These are phyloP conservation scores for Fusarium nanum DNA, from an alignment of 2,329 filamentous ascomycete genomes.

Conservation along the genomic window DNA sequence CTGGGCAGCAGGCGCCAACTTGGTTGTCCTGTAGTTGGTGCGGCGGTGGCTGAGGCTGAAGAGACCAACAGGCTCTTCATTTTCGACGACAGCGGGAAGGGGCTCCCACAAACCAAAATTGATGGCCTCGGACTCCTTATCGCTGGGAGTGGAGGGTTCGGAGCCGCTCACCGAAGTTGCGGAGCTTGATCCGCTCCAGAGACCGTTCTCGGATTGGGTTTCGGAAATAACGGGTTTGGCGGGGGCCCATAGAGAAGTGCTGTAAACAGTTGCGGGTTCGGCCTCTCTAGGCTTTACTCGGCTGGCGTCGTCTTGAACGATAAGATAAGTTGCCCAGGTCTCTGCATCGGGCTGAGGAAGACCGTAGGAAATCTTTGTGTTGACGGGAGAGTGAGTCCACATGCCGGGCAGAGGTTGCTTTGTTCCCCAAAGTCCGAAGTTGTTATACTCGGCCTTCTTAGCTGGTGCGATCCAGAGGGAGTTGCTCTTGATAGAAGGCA, in stretches of 20 bases:
- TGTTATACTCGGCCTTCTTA: constrained; percentile 32
- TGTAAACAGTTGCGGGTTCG: constrained; percentile 36
- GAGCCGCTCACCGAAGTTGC: constrained; percentile 25
- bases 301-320: constrained; percentile 35
- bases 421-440: constrained; percentile 43
- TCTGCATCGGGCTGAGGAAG: constrained; percentile 50
- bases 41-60: constrained; percentile 45
- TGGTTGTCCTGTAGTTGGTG: constrained; percentile 42
- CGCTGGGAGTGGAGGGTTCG: constrained; percentile 18
- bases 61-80: constrained; percentile 40
- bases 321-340: constrained; percentile 43
- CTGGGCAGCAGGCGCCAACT: constrained; percentile 40
- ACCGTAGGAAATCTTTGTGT: constrained; percentile 37
- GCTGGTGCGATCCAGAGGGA: constrained; percentile 50
- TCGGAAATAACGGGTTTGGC: constrained; percentile 30
- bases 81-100: constrained; percentile 14
- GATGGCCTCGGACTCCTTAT: constrained; percentile 23
- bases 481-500: constrained; percentile 51
- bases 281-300: constrained; percentile 44
- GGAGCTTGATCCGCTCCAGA: constrained; percentile 41
- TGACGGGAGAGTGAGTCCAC: constrained; percentile 38
- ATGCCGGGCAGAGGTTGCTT: constrained; percentile 38
- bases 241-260: constrained; percentile 41
- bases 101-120: constrained; percentile 44
- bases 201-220: constrained; percentile 25